Conservation (phyloP, 257 asterid genomes). For the Cordia subcordata region DNA sequence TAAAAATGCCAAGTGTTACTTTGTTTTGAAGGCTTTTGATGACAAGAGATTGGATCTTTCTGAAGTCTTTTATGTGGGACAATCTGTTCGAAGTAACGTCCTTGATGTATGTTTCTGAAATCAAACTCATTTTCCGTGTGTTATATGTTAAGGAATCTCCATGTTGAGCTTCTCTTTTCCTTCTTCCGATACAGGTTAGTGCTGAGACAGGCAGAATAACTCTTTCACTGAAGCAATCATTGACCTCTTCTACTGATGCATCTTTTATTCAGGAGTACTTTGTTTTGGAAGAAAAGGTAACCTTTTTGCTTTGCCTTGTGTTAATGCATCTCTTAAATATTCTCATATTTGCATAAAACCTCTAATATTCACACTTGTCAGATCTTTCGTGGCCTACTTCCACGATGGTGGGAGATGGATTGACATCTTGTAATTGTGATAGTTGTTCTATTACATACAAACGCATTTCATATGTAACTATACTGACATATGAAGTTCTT, state of each 20-base stretch:
- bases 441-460: too few relatives aligned
- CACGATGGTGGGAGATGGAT: too few relatives aligned
- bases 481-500: too few relatives aligned
- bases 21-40: constrained; percentile 64
- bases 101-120: constrained; percentile 52
- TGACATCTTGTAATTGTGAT: too few relatives aligned
- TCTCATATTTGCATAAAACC: too few relatives aligned
- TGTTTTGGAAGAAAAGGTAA: constrained; percentile 84
- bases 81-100: constrained; percentile 84
- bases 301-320: neutral
- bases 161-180: constrained; percentile 17
- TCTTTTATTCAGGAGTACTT: constrained; percentile 88
- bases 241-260: constrained; percentile 73
- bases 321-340: too few relatives aligned
- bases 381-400: too few relatives aligned
- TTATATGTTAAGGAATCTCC: constrained; percentile 3
- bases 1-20: neutral
- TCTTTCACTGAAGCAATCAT: constrained; percentile 80
- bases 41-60: constrained; percentile 58
- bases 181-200: constrained; percentile 46
- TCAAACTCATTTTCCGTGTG: neutral
- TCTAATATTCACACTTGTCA: too few relatives aligned
- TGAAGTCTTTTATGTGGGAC: constrained; percentile 75
- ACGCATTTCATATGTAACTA: too few relatives aligned
- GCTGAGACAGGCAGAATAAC: constrained; percentile 74